phyloP scores from a whole-genome alignment of 2,329 filamentous ascomycete genomes.

The Aureobasidium sp. region DNA sequence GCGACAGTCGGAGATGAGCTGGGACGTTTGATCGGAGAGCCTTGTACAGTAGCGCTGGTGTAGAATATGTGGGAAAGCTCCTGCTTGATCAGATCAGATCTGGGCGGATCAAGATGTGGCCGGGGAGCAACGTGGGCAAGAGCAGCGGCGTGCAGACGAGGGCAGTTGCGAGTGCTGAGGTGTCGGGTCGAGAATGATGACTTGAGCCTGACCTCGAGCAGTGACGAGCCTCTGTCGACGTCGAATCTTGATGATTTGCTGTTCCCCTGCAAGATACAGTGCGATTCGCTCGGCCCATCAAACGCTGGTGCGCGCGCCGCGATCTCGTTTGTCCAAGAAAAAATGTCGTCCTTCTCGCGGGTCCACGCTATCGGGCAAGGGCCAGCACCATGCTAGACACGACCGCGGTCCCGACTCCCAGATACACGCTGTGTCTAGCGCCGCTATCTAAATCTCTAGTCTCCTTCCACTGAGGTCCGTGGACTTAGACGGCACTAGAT shows the following conservation, averaged over 20 bases:
- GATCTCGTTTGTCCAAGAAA: conserved; percentile 12
- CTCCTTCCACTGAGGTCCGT: conserved; percentile 2
- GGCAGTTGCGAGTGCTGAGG: background rate
- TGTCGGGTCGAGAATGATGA: background rate
- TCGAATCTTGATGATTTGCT: conserved; percentile 8
- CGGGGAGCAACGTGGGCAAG: conserved; percentile 5
- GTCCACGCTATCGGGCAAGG: conserved; percentile 12
- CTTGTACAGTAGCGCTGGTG: too few relatives aligned
- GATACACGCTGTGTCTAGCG: conserved; percentile 10
- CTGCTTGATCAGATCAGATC: conserved; percentile 12
- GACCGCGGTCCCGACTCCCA: conserved; percentile 11
- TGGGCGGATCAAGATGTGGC: background rate
- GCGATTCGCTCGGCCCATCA: conserved; percentile 13
- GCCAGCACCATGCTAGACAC: conserved; percentile 4
- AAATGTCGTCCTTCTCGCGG: conserved; percentile 1
- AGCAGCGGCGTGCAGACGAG: conserved; percentile 3
- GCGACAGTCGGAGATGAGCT: conserved; percentile 12
- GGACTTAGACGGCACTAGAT: background rate
- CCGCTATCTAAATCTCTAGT: background rate
- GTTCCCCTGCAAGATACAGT: conserved; percentile 13
- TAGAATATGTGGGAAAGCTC: background rate
- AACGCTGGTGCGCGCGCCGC: conserved; percentile 11
- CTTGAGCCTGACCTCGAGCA: background rate
- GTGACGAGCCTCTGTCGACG: background rate
- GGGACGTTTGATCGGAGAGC: background rate